Evolutionary conservation across 106 monocot genomes (phyloP).

Genomic region (Dendrobium catenatum): DNA sequence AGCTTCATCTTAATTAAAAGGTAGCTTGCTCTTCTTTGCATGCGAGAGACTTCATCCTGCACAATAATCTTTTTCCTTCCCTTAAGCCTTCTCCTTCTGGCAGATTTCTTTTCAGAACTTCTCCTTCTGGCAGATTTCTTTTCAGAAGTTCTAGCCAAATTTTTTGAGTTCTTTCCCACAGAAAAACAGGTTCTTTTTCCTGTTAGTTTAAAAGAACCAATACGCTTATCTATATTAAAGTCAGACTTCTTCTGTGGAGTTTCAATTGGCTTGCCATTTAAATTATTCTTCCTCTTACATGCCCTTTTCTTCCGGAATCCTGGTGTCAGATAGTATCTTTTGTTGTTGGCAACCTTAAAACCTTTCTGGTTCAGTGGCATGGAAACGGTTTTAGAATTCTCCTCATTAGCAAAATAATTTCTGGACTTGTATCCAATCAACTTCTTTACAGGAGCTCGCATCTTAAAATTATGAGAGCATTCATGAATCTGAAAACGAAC

Average conservation of each 20-base stretch:
- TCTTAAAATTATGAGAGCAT: conserved; percentile 1
- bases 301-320: conserved; percentile 5
- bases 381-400: conserved; percentile 17
- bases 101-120: conserved; percentile 13
- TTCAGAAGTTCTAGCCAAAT: conserved; percentile 8
- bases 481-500: background rate
- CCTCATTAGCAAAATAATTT: conserved; percentile 13
- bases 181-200: conserved; percentile 4
- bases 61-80: conserved; percentile 37
- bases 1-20: conserved; percentile 73
- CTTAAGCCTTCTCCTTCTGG: conserved; percentile 28
- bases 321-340: conserved; percentile 12
- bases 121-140: conserved; percentile 17
- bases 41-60: conserved; percentile 56
- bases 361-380: conserved; percentile 11
- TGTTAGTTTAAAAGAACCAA: conserved; percentile 6
- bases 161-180: conserved; percentile 7
- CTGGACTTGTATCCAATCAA: conserved; percentile 16
- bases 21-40: conserved; percentile 72
- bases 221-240: conserved; percentile 6
- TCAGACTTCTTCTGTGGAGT: conserved; percentile 3
- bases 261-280: conserved; percentile 10
- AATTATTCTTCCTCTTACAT: conserved; percentile 16
- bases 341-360: conserved; percentile 15
- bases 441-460: conserved; percentile 21